phyloP scores from a whole-genome alignment of 495 filamentous ascomycete species.

The Daldinia grandis region DNA sequence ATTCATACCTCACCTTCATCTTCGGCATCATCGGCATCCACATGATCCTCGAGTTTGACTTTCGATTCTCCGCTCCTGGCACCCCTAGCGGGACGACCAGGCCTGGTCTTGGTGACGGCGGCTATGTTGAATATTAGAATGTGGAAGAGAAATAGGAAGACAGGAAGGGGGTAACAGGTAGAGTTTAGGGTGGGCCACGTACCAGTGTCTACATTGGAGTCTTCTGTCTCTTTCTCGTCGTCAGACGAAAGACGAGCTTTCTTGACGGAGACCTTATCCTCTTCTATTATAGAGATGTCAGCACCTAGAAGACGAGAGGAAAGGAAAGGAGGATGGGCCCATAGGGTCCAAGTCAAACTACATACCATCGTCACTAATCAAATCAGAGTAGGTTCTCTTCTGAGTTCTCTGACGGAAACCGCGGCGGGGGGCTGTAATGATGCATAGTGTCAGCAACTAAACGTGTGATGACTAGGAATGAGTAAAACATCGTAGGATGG shows the following conservation, averaged over 20 bases:
- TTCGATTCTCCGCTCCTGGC: background rate
- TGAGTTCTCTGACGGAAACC: background rate
- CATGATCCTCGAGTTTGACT: background rate
- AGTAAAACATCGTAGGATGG: background rate
- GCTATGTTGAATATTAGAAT: background rate
- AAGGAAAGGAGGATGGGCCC: background rate
- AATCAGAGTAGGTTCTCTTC: background rate
- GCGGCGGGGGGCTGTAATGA: background rate
- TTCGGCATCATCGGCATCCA: background rate
- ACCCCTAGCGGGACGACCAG: background rate
- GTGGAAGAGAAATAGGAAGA: background rate
- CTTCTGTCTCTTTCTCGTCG: background rate
- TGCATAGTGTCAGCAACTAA: slow-evolving; percentile 2
- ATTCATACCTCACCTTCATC: background rate
- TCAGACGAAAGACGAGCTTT: background rate
- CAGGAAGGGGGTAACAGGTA: background rate
- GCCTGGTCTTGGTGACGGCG: background rate
- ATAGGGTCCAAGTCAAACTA: background rate
- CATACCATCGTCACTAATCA: slow-evolving; percentile 8
- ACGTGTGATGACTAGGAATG: background rate
- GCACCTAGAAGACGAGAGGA: background rate
- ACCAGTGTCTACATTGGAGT: background rate
- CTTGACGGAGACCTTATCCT: background rate
- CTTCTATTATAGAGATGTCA: slow-evolving; percentile 10
- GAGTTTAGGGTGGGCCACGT: background rate